Conservation (phyloP, 352 stramenopile species). For the Phytophthora brassicae region DNA sequence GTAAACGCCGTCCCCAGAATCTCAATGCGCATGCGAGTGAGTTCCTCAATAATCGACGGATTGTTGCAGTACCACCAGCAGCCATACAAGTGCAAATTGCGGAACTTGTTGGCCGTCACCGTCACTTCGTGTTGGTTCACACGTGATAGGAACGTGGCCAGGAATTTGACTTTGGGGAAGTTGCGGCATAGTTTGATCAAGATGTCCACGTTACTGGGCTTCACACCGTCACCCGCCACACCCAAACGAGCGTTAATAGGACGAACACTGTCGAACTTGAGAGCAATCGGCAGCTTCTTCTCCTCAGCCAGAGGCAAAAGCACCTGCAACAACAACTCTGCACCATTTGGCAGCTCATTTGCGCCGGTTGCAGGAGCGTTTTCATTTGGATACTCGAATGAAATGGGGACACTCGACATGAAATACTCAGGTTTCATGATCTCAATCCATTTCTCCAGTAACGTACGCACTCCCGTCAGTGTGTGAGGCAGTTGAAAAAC, state of each 20-base stretch:
- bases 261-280: conserved; percentile 94
- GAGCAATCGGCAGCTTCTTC: conserved; percentile 87
- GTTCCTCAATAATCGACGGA: conserved; percentile 90
- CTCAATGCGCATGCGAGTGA: conserved; percentile 91
- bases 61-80: conserved; percentile 97
- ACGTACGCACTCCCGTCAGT: conserved; percentile 75
- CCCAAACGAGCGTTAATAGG: conserved; percentile 82
- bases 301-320: conserved; percentile 89
- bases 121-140: conserved; percentile 95
- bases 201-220: conserved; percentile 85
- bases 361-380: conserved; percentile 18
- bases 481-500: conserved; percentile 59
- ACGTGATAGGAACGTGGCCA: conserved; percentile 93
- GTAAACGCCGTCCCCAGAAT: conserved; percentile 94
- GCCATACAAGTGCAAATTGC: conserved; percentile 94
- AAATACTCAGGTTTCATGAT: conserved; percentile 94
- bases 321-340: conserved; percentile 84
- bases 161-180: conserved; percentile 92
- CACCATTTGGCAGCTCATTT: conserved; percentile 39
- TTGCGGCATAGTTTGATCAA: conserved; percentile 83
- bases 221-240: conserved; percentile 91
- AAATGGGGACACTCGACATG: conserved; percentile 92
- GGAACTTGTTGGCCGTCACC: conserved; percentile 94
- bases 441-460: conserved; percentile 90
- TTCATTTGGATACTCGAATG: conserved; percentile 76